Percentiles rank a stretch among this genome's conserved stretches.
These are phyloP conservation scores for Ceratocystis colombiana DNA, from an alignment of 2,329 filamentous ascomycete species.

Conservation along the genomic window DNA sequence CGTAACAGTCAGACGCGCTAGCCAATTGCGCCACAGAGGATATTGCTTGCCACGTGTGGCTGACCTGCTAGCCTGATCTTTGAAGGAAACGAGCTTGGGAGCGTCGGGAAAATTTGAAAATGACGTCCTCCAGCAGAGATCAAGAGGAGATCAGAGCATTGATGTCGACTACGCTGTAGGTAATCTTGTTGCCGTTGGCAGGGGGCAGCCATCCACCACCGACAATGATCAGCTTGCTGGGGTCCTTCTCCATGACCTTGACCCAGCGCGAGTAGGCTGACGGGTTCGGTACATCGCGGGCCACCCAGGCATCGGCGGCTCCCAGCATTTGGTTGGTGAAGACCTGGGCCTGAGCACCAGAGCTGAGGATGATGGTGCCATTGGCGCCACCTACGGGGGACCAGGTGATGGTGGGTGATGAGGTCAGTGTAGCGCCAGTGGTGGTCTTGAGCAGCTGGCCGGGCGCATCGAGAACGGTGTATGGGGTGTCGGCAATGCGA, in stretches of 20 bases:
- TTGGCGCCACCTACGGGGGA: conserved; percentile 37
- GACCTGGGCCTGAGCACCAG: conserved; percentile 33
- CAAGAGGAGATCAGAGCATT: conserved; percentile 21
- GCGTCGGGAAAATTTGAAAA: neutral
- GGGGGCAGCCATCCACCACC: conserved; percentile 40
- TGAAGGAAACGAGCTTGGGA: neutral
- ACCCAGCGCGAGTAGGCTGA: conserved; percentile 35
- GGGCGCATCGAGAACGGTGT: conserved; percentile 32
- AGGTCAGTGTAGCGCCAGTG: conserved; percentile 30
- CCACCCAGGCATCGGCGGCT: conserved; percentile 34
- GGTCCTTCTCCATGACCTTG: conserved; percentile 33
- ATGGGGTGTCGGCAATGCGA: conserved; percentile 35
- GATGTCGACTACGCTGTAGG: conserved; percentile 32
- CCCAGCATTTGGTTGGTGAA: conserved; percentile 38
- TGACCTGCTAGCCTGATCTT: neutral
- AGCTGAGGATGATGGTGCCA: conserved; percentile 39
- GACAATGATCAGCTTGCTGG: conserved; percentile 36
- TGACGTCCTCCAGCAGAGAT: neutral
- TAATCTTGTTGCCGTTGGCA: conserved; percentile 38
- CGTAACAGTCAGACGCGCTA: conserved; percentile 51
- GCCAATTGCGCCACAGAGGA: conserved; percentile 41
- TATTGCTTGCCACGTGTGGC: neutral
- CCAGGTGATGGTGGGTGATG: conserved; percentile 39
- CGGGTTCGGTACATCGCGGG: conserved; percentile 33
- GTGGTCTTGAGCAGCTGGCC: conserved; percentile 32